Evolutionary conservation across 345 rosid species (phyloP), one percentile per base, ranked within the genome.

Genomic region (Murraya koenigii): DNA sequence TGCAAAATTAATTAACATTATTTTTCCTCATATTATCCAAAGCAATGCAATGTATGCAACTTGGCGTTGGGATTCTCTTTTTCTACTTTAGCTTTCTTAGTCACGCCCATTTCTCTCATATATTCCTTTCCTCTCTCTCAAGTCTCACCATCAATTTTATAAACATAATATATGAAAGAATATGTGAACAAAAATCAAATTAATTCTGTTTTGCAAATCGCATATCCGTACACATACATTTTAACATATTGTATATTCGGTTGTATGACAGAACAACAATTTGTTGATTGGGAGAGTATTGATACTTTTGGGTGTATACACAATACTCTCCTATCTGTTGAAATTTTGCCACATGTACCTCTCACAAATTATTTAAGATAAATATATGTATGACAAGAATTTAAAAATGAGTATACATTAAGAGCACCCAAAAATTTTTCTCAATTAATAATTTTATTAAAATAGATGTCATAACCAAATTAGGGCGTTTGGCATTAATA

Each of bases 141-240:
- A 73, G 74, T 66, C 33, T 79, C 63, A 14, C 75, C 36, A 67
- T 68, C 75, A 58, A 39, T 56, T 63, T 38, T 65, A 32, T 35
- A 5, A 15, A 5, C 56, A 52, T 52, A 66, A 58, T 39, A 58
- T 5, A 28, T 30, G 25, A 60, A 59, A 61, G 69, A 41, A 69
- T 77, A n/a, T 70, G 66, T 28, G 25, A 55, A 54, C 44, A 44
- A 44, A 54, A 52, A 52, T 9, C 8, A 11, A 65, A 6, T 23
- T 15, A 55, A 25, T n/a, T 25, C 15, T 35, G n/a, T 17, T 52
- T 38, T 56, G 60, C 66, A 38, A 56, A 23, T 2, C 8, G 36
- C 44, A 55, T 65, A 22, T 79, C 72, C 68, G 35, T 72, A 72
- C 47, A 13, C 49, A 8, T 33, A 9, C 49, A 1, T 19, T 13